Conservation (phyloP, 768 basidiomycete genomes). For the Rhizopogon vulgaris region DNA sequence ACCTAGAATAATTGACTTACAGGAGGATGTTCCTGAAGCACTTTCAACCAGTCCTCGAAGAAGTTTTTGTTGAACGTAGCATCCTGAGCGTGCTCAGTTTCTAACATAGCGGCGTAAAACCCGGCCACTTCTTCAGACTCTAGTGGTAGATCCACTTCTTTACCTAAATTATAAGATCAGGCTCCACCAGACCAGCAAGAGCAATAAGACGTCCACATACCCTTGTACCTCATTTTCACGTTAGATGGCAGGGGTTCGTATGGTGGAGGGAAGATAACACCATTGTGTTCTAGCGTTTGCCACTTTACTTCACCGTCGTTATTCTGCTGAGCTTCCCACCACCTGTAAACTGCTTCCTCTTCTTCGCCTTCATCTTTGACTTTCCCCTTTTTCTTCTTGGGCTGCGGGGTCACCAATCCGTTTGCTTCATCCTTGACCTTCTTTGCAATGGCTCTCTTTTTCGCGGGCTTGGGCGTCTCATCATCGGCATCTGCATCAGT, state of each 20-base stretch:
- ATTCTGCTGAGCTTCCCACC: conserved; percentile 77
- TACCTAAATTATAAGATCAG: conserved; percentile 42
- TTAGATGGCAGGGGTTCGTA: conserved; percentile 78
- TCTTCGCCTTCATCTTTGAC: conserved; percentile 59
- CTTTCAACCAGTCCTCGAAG: conserved; percentile 80
- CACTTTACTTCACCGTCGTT: conserved; percentile 83
- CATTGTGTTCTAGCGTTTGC: conserved; percentile 91
- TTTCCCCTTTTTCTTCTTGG: conserved; percentile 50
- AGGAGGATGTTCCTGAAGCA: conserved; percentile 78
- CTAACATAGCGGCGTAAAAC: conserved; percentile 90
- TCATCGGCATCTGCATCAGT: conserved; percentile 44
- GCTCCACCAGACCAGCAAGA: not conserved
- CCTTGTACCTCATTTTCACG: conserved; percentile 94
- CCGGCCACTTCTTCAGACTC: conserved; percentile 95
- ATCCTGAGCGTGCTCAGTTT: conserved; percentile 89
- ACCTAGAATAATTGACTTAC: conserved; percentile 40
- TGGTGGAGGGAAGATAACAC: conserved; percentile 93
- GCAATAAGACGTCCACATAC: conserved; percentile 36
- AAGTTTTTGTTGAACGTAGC: conserved; percentile 90
- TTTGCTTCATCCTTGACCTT: conserved; percentile 50
- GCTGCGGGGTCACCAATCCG: conserved; percentile 39
- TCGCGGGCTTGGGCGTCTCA: conserved; percentile 39
- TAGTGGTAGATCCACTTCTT: conserved; percentile 68
- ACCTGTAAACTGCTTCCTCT: conserved; percentile 67
- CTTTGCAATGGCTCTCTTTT: conserved; percentile 44